A percentile compares a stretch with the other conserved stretches of the same genome.
phyloP scores from a whole-genome alignment of 495 filamentous ascomycete species.

The Chaetomium tenue region DNA sequence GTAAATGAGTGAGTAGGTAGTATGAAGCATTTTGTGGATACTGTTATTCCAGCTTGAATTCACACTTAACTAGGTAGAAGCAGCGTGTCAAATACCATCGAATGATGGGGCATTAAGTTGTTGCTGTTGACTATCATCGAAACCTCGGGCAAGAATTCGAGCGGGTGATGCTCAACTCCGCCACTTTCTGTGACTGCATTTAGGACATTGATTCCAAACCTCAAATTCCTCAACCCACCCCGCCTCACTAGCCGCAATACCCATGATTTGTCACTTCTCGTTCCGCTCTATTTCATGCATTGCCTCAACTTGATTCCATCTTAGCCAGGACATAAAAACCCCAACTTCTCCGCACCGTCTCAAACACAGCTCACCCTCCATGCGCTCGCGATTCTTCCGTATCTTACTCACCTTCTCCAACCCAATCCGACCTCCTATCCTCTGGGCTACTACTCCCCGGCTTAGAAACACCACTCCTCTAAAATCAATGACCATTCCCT shows the following conservation, averaged over 20 bases:
- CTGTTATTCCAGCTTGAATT: too few species aligned
- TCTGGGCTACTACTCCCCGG: slow-evolving; percentile 15
- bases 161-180: not conserved
- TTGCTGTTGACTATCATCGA: too few species aligned
- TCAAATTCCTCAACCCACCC: not conserved
- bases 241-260: not conserved
- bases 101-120: too few species aligned
- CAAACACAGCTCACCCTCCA: slow-evolving; percentile 33
- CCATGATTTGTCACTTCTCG: slow-evolving; percentile 22
- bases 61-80: too few species aligned
- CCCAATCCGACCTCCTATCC: slow-evolving; percentile 36
- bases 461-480: slow-evolving; percentile 28
- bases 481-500: slow-evolving; percentile 68
- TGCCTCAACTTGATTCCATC: not conserved
- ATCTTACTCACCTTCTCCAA: slow-evolving; percentile 44
- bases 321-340: slow-evolving; percentile 8
- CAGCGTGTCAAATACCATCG: too few species aligned
- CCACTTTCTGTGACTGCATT: not conserved
- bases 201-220: not conserved
- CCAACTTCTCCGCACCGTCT: slow-evolving; percentile 4
- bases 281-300: slow-evolving; percentile 6
- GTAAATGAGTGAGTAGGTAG: too few species aligned
- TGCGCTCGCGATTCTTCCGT: slow-evolving; percentile 59
- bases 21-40: too few species aligned
- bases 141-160: too few species aligned